Conservation (phyloP, 1,284 basidiomycete genomes). For the Xerocomus cyaneibrunnescens region DNA sequence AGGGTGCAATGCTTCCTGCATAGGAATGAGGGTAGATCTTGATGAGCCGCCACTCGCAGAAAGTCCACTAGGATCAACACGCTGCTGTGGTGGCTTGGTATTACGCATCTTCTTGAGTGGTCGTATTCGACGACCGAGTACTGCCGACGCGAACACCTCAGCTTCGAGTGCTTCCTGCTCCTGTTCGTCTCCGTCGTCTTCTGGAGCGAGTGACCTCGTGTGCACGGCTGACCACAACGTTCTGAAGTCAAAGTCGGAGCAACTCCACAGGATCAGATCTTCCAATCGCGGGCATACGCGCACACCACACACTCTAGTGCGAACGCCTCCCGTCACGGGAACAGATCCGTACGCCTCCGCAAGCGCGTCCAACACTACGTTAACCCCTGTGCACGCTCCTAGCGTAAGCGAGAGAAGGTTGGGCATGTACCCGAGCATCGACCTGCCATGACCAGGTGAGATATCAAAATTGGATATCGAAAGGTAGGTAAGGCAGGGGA, state of each 20-base stretch:
- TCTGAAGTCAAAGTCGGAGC: conserved; percentile 42
- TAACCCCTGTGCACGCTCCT: conserved; percentile 34
- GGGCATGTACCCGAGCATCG: conserved; percentile 42
- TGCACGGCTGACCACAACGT: conserved; percentile 38
- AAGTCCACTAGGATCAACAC: conserved; percentile 11
- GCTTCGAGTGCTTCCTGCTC: conserved; percentile 14
- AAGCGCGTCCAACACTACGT: conserved; percentile 27
- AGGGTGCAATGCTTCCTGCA: conserved; percentile 37
- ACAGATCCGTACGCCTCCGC: conserved; percentile 32
- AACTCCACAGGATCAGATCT: conserved; percentile 49
- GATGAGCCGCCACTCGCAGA: conserved; percentile 25
- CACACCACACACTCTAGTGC: conserved; percentile 24
- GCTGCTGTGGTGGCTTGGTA: conserved; percentile 10
- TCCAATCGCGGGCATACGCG: conserved; percentile 51
- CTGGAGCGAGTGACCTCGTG: conserved; percentile 36
- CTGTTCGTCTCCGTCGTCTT: conserved; percentile 16
- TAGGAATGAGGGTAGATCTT: conserved; percentile 35
- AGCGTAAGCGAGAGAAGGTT: conserved; percentile 38
- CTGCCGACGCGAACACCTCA: conserved; percentile 32
- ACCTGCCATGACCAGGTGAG: conserved; percentile 25
- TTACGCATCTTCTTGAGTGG: conserved; percentile 32
- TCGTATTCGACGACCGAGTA: conserved; percentile 34
- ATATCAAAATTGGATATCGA: conserved; percentile 38
- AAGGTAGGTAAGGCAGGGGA: conserved; percentile 38
- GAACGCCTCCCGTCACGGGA: conserved; percentile 9